A percentile compares a stretch with the other conserved stretches of the same genome.
phyloP scores from a whole-genome alignment of 2,329 filamentous ascomycete genomes.

The Thermoascus crustaceus region DNA sequence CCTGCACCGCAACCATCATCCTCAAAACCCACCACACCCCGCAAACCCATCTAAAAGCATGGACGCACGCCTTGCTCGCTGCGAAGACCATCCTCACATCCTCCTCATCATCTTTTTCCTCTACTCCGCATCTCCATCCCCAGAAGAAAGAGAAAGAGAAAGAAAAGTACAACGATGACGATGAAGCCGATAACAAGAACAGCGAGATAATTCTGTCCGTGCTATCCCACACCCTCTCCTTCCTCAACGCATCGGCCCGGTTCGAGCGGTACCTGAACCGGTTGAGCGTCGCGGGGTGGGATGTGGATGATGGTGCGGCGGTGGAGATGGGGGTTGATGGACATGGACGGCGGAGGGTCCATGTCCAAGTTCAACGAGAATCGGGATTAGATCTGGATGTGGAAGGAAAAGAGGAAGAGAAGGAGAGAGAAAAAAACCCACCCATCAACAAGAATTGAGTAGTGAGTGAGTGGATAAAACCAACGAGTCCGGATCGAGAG shows the following conservation, averaged over 20 bases:
- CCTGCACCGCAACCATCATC: conserved; percentile 47
- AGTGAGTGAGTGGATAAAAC: too few species aligned
- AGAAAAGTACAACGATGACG: neutral
- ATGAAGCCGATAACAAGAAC: neutral
- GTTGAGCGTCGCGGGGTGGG: conserved; percentile 53
- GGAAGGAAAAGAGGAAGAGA: too few species aligned
- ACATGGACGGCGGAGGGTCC: too few species aligned
- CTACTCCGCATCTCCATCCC: neutral
- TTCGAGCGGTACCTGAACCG: conserved; percentile 40
- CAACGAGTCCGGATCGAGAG: too few species aligned
- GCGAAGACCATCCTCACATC: conserved; percentile 31
- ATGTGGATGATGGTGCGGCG: too few species aligned
- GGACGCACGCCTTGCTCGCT: conserved; percentile 52
- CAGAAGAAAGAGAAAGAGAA: too few species aligned
- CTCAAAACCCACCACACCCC: conserved; percentile 52
- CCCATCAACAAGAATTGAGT: too few species aligned
- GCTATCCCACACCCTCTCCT: conserved; percentile 37
- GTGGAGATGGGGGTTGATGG: too few species aligned
- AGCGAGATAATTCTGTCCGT: conserved; percentile 20
- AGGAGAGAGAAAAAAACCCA: too few species aligned
- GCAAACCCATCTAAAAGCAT: conserved; percentile 50
- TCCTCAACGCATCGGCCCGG: conserved; percentile 27
- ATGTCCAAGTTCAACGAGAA: too few species aligned
- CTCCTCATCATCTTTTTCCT: conserved; percentile 2
- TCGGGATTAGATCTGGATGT: too few species aligned